A percentile compares a stretch with the other conserved stretches of the same genome.
Evolutionary conservation across 208 protist species (phyloP).

Genomic region (Leishmania lainsoni): DNA sequence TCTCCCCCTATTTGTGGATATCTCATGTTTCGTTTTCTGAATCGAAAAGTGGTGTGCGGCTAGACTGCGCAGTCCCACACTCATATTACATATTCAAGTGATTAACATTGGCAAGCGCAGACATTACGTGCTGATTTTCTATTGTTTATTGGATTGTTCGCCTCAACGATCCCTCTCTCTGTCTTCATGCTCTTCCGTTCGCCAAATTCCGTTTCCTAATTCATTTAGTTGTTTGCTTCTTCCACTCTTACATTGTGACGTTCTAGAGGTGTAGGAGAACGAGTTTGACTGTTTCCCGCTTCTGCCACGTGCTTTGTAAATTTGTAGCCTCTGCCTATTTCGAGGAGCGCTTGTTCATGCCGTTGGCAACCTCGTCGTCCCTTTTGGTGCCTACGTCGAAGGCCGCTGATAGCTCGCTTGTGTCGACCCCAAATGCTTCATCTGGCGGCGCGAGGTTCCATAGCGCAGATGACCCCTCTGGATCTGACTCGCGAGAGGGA

Average conservation of each 20-base stretch:
- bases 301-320: neutral
- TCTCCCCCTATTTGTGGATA: neutral
- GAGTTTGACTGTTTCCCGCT: neutral
- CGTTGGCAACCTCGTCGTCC: conserved; percentile 14
- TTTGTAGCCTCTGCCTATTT: neutral
- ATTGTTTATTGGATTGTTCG: conserved; percentile 8
- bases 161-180: conserved; percentile 5
- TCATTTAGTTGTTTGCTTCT: neutral
- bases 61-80: neutral
- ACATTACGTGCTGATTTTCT: conserved; percentile 7
- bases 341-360: conserved; percentile 12
- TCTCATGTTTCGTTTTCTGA: neutral
- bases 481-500: neutral
- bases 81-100: neutral
- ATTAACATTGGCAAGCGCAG: neutral
- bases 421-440: neutral
- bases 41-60: neutral
- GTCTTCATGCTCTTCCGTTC: conserved; percentile 8
- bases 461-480: neutral
- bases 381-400: neutral
- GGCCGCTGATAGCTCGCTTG: neutral
- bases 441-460: neutral
- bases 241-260: neutral
- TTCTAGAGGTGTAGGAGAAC: neutral
- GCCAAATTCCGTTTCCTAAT: conserved; percentile 1